These are phyloP conservation scores for Cyathus striatus DNA, from an alignment of 768 basidiomycete genomes.

Conservation along the genomic window DNA sequence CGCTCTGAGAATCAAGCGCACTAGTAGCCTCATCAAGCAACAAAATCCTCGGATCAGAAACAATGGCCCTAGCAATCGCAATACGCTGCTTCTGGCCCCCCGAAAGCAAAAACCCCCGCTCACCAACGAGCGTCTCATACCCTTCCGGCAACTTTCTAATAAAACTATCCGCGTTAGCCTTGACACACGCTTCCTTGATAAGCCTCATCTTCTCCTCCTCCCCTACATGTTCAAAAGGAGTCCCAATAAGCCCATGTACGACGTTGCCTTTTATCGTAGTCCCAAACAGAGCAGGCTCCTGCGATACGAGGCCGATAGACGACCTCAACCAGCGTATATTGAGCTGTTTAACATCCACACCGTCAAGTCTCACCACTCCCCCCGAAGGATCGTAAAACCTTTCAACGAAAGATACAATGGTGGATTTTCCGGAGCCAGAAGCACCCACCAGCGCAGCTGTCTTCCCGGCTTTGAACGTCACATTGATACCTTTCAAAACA, in stretches of 20 bases:
- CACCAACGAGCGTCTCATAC: conserved; percentile 86
- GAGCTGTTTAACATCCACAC: conserved; percentile 64
- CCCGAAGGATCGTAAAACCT: conserved; percentile 81
- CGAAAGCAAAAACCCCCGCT: conserved; percentile 79
- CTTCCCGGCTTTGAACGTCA: conserved; percentile 72
- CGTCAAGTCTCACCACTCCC: conserved; percentile 71
- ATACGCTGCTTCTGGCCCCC: conserved; percentile 89
- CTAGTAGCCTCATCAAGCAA: conserved; percentile 86
- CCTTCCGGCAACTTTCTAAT: conserved; percentile 75
- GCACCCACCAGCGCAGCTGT: conserved; percentile 78
- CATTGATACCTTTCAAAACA: conserved; percentile 65
- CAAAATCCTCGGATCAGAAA: conserved; percentile 81
- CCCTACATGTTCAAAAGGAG: conserved; percentile 56
- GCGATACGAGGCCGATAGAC: conserved; percentile 85
- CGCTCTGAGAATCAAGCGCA: conserved; percentile 85
- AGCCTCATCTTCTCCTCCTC: conserved; percentile 75
- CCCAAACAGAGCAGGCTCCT: conserved; percentile 84
- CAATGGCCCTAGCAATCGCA: conserved; percentile 86
- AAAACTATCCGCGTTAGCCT: conserved; percentile 89
- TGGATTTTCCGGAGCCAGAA: conserved; percentile 76
- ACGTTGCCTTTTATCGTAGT: conserved; percentile 82
- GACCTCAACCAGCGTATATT: conserved; percentile 84
- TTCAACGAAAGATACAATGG: conserved; percentile 74
- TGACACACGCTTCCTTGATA: conserved; percentile 82
- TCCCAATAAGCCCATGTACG: conserved; percentile 79